Percentiles rank a stretch among this genome's conserved stretches.
These are phyloP conservation scores for Fragosphaeria purpurea DNA, from an alignment of 2,329 filamentous ascomycete genomes.

Conservation along the genomic window DNA sequence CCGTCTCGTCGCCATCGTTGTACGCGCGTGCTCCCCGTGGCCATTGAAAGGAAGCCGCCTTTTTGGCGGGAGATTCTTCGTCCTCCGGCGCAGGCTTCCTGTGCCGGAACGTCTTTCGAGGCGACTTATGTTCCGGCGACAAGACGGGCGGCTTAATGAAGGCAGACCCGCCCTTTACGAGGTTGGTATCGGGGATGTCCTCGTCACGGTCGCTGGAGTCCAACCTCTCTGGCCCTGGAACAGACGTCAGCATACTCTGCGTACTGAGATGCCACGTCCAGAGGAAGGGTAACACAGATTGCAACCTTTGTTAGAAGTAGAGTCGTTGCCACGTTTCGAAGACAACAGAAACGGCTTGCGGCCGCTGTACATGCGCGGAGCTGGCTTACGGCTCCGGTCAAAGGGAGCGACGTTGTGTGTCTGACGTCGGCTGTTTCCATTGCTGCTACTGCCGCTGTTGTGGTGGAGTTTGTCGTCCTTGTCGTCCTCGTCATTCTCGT, in stretches of 20 bases:
- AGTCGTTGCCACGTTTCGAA: too few relatives aligned
- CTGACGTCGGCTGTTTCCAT: not conserved
- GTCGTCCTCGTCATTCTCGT: not conserved
- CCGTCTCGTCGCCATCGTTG: too few relatives aligned
- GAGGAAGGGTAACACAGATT: too few relatives aligned
- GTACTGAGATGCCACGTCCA: too few relatives aligned
- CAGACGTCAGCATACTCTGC: too few relatives aligned
- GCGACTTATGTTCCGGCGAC: constrained; percentile 1
- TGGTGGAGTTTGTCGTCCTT: constrained; percentile 1
- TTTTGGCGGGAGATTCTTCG: not conserved
- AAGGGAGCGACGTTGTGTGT: not conserved
- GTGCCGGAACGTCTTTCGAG: not conserved
- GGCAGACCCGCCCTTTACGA: not conserved
- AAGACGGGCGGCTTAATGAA: not conserved
- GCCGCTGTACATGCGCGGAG: not conserved
- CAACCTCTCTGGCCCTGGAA: not conserved
- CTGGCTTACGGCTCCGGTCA: not conserved
- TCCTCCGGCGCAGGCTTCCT: not conserved
- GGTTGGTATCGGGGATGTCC: not conserved
- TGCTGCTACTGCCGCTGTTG: not conserved
- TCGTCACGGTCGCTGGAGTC: not conserved
- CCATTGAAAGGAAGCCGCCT: too few relatives aligned
- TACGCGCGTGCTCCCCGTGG: too few relatives aligned
- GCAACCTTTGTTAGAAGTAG: too few relatives aligned
- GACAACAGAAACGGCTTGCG: not conserved